A percentile compares a stretch with the other conserved stretches of the same genome.
Evolutionary conservation across 176 grass and related monocot genomes (phyloP).

Genomic region (Oryza meyeriana): DNA sequence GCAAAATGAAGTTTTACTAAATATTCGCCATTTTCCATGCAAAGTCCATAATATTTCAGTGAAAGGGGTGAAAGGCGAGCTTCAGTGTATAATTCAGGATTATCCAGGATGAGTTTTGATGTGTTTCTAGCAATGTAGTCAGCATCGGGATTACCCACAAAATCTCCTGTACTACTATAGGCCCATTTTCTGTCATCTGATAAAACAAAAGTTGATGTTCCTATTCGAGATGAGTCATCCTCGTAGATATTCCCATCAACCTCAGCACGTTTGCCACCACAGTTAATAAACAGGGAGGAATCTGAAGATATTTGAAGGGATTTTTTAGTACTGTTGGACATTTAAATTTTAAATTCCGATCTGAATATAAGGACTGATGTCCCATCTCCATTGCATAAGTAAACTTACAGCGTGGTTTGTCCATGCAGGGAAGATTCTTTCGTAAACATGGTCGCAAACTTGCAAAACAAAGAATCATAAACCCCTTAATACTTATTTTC

Average conservation of each 20-base stretch:
- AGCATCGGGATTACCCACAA: slow-evolving; percentile 59
- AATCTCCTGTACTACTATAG: slow-evolving; percentile 90
- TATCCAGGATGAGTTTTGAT: slow-evolving; percentile 39
- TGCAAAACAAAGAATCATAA: slow-evolving; percentile 20
- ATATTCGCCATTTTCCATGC: slow-evolving; percentile 81
- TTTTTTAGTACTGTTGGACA: slow-evolving; percentile 16
- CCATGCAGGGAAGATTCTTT: slow-evolving; percentile 58
- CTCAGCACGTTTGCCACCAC: slow-evolving; percentile 55
- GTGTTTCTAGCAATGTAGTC: slow-evolving; percentile 65
- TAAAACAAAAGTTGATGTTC: slow-evolving; percentile 57
- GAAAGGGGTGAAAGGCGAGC: slow-evolving; percentile 79
- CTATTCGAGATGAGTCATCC: slow-evolving; percentile 68
- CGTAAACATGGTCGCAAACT: slow-evolving; percentile 62
- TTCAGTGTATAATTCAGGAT: slow-evolving; percentile 71
- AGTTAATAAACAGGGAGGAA: slow-evolving; percentile 81
- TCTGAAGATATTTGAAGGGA: slow-evolving; percentile 54
- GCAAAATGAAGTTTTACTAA: slow-evolving; percentile 74
- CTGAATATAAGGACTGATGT: neutral
- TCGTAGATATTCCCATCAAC: slow-evolving; percentile 48
- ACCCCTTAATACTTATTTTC: neutral
- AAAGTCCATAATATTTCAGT: slow-evolving; percentile 84
- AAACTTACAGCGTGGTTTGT: slow-evolving; percentile 55
- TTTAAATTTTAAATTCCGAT: neutral
- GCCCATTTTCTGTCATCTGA: slow-evolving; percentile 57
- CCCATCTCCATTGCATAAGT: slow-evolving; percentile 1